A percentile compares a stretch with the other conserved stretches of the same genome.
Conservation (phyloP, 139 green algal genomes). For the Astrephomene gubernaculifera region DNA sequence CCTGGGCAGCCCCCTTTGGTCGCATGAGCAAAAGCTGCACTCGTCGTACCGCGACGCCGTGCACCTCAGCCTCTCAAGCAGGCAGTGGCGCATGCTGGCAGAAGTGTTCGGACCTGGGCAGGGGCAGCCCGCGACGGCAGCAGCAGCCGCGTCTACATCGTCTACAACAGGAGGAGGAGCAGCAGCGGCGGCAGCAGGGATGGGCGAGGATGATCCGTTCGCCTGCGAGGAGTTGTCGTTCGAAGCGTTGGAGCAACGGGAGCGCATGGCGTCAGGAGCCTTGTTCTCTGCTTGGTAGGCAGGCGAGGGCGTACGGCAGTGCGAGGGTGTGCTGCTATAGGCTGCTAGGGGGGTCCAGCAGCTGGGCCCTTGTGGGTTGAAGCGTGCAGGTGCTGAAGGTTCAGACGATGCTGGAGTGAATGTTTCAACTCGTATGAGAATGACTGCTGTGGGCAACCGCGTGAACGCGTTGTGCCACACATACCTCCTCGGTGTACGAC, state of each 20-base stretch:
- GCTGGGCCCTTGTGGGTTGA: neutral
- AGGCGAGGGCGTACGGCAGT: neutral
- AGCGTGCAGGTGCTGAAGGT: neutral
- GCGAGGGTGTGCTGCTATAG: neutral
- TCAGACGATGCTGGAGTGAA: neutral
- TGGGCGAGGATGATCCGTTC: neutral
- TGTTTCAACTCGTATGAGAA: too few relatives aligned
- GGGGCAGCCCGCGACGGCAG: neutral
- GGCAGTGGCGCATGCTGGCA: conserved; percentile 5
- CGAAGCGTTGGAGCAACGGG: conserved; percentile 8
- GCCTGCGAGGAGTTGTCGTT: neutral
- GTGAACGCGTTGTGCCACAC: too few relatives aligned
- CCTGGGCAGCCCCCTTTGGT: neutral
- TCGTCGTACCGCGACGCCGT: too few relatives aligned
- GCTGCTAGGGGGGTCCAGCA: neutral
- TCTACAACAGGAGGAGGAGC: too few relatives aligned
- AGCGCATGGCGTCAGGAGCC: neutral
- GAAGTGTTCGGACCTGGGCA: neutral
- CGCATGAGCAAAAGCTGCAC: conserved; percentile 4
- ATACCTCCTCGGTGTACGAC: too few relatives aligned
- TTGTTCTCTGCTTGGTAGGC: neutral
- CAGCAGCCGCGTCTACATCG: too few relatives aligned
- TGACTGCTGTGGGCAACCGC: too few relatives aligned
- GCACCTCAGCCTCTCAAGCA: neutral
- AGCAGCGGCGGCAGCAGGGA: neutral